Evolutionary conservation across 2,329 filamentous ascomycete species (phyloP), one percentile per base, ranked within the genome.

Genomic region (Trichoderma cornu-damae): DNA sequence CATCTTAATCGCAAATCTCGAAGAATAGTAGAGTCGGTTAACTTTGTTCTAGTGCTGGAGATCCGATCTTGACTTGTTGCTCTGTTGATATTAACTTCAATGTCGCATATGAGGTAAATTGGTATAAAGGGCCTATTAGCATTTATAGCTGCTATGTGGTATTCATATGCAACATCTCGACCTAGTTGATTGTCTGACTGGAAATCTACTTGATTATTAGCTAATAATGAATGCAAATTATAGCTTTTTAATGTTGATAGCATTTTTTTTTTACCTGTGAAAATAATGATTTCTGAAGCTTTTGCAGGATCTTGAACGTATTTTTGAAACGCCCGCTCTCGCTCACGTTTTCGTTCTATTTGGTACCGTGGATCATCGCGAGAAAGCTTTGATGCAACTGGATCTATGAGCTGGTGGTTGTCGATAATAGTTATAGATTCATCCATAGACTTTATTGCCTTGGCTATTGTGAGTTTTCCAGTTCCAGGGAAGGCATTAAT

Each of bases 321-420:
- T 53, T 34, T 34, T 3, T 35, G 1, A 43, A 53, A 53, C 32
- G 38, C 38, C 3, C 50, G 18, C 5, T 53, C 50, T 14, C 50
- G 50, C 5, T 43, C 26, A 8, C 38, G 37, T 16, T 20, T 34
- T 6, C 38, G 28, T 28, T 43, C 37, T 34, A 8, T 34, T 22
- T 53, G 50, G 28, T 53, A 53, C 6, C 16, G 26, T 4, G 38
- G 50, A 24, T 53, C 24, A 34, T 53, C 35, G 4, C 38, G 50
- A 7, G 50, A 16, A 12, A 34, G 12, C 9, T 14, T 22, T 34
- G 6, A 16, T 34, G 50, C 50, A 0, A 53, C 50, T 14, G 50
- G 50, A 9, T 53, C 50, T 24, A 53, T 53, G 6, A 43, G 28
- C 9, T 34, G 50, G 12, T 53, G 37, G 26, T 53, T 53, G 50